Base-by-base conservation (phyloP, 2,329 filamentous ascomycete species). In the Dactylonectria estremocensis region DNA sequence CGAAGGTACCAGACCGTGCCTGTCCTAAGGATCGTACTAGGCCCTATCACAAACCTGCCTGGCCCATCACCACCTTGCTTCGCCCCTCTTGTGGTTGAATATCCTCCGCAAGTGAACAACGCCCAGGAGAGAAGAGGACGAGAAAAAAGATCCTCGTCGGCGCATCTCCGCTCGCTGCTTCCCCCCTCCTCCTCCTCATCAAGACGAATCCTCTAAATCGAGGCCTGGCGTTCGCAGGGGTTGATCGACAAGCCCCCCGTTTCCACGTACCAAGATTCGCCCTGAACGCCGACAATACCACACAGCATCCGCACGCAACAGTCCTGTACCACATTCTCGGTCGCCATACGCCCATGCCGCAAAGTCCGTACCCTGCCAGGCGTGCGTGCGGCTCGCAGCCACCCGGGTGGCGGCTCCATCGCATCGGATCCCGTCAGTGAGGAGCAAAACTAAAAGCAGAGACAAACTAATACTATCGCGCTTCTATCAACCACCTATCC, bases 351-450 rank as follows among this genome's bases (percentile, higher is more conserved):
- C 24, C 24, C 37, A 14, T 40, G 16, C 13, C 11, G 13, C 16
- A 16, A 40, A 40, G 37, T 40, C 37, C 37, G 37, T 40, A 40
- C 37, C 37, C 48, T 52, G 28, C 28, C 31, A 46, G 55, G 54
- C 24, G 24, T 28, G 69, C 65, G 67, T 75, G 69, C 72, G 70
- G 72, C 74, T 74, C 71, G 72, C 72, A 72, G 66, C 69, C 69
- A 68, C 59, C 61, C 59, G 43, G 74, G 72, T 66, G 68, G 68
- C 64, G 69, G 49, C 65, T 62, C 65, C 60, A 70, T 75, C 69
- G 66, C 72, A 74, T 75, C 71, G 73, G 69, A 69, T 66, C 71
- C 61, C 67, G 50, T 20, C 59, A 43, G 37, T 37, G 52, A 52
- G 37, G 22, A 56, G 24, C 46, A 61, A 37, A 58, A 58, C 53